Evolutionary conservation across 345 rosid genomes (phyloP).

Genomic region (Aurinia saxatilis): DNA sequence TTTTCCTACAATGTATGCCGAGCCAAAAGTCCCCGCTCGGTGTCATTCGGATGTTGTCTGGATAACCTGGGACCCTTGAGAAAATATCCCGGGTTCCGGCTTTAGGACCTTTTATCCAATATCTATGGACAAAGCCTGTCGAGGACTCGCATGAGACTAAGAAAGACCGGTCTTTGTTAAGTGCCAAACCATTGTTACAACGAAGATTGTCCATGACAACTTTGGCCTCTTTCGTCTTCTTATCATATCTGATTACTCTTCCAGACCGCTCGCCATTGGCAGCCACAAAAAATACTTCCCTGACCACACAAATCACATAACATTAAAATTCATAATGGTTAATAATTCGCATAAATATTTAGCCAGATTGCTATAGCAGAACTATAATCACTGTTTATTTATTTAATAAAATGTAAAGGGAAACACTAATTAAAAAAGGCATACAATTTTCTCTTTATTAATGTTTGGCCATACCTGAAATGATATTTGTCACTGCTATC

Average conservation of each 20-base stretch:
- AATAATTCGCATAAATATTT: too few species aligned
- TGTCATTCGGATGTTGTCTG: conserved; percentile 14
- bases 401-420: too few species aligned
- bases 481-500: conserved; percentile 53
- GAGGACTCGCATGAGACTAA: conserved; percentile 39
- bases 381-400: too few species aligned
- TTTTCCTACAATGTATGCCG: not conserved
- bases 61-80: conserved; percentile 7
- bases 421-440: too few species aligned
- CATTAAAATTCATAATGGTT: not conserved
- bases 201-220: conserved; percentile 24
- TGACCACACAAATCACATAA: not conserved
- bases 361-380: too few species aligned
- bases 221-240: conserved; percentile 15
- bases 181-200: conserved; percentile 54
- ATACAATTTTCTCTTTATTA: too few species aligned
- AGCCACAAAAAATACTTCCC: conserved; percentile 1
- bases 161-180: conserved; percentile 48
- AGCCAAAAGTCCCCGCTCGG: conserved; percentile 12
- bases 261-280: not conserved
- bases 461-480: conserved; percentile 57
- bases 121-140: conserved; percentile 29
- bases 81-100: conserved; percentile 19
- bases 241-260: conserved; percentile 19
- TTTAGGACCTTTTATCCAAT: conserved; percentile 38